Percentiles rank a stretch among this genome's conserved stretches.
Evolutionary conservation across 257 asterid genomes (phyloP).

Genomic region (Nicotiana attenuata): DNA sequence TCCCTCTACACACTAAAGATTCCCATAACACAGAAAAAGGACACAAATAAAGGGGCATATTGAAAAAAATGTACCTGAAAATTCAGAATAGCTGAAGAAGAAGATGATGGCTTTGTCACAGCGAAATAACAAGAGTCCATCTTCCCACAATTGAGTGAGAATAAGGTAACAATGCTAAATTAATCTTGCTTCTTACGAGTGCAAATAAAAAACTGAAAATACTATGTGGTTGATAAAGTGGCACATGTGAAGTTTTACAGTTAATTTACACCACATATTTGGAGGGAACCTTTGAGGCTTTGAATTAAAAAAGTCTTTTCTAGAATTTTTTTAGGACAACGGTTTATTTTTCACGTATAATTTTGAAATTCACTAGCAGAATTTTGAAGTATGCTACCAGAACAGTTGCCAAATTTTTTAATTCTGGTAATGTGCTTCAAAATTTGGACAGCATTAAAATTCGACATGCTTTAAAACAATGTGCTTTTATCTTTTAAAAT

Average conservation of each 20-base stretch:
- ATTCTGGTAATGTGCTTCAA: too few relatives aligned
- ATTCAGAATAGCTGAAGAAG: slow-evolving; percentile 29
- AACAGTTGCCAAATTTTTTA: too few relatives aligned
- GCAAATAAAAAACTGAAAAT: background rate
- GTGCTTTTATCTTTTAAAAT: too few relatives aligned
- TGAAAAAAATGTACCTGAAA: slow-evolving; percentile 23
- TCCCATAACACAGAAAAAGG: background rate
- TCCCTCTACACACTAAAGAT: background rate
- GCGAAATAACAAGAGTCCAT: slow-evolving; percentile 47
- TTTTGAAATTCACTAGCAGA: too few relatives aligned
- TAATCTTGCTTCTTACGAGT: background rate
- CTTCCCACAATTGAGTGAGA: background rate
- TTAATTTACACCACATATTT: slow-evolving; percentile 20
- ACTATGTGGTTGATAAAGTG: background rate
- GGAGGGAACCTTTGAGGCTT: background rate
- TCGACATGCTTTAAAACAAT: too few relatives aligned
- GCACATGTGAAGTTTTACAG: background rate
- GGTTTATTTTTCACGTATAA: too few relatives aligned
- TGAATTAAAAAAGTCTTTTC: background rate
- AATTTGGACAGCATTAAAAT: too few relatives aligned
- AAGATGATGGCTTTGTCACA: slow-evolving; percentile 24
- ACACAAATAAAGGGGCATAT: background rate
- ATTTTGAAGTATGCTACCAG: too few relatives aligned
- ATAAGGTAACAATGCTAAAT: background rate
- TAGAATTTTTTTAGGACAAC: background rate